A percentile compares a stretch with the other conserved stretches of the same genome.
These are phyloP conservation scores for Suillus subluteus DNA, from an alignment of 768 basidiomycete species.

Conservation along the genomic window DNA sequence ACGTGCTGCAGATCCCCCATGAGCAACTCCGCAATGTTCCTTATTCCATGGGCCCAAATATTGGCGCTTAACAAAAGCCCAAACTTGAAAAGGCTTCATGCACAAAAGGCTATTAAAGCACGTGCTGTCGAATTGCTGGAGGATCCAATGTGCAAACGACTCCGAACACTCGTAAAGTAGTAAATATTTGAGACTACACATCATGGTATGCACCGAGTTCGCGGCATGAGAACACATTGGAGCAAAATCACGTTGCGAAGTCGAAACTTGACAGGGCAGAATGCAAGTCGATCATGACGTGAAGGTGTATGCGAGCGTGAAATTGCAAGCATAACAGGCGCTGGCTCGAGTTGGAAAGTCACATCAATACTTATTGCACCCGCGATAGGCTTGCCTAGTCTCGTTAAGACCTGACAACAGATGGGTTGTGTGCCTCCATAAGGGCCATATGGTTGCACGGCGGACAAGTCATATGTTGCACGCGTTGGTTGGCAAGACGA, in stretches of 20 bases:
- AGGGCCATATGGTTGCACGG: background rate
- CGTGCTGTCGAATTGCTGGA: background rate
- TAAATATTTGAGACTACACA: background rate
- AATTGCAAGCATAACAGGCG: slow-evolving; percentile 5
- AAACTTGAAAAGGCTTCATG: background rate
- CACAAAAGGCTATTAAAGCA: background rate
- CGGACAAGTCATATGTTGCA: background rate
- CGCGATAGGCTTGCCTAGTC: background rate
- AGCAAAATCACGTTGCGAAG: background rate
- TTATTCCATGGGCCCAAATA: background rate
- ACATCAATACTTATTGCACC: background rate
- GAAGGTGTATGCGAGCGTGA: slow-evolving; percentile 4
- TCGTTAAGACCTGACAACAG: background rate
- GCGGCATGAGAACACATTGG: background rate
- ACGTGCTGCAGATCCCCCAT: slow-evolving; percentile 3
- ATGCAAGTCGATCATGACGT: slow-evolving; percentile 8
- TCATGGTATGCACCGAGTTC: background rate
- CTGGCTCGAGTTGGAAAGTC: background rate
- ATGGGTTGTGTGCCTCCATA: background rate
- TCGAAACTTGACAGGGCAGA: background rate
- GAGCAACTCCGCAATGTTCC: background rate
- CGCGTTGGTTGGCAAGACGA: slow-evolving; percentile 1
- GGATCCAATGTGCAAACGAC: background rate
- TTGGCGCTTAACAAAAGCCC: background rate
- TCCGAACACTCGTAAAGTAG: background rate